Base-by-base conservation (phyloP, 1,139 yeast species). In the Debaryomycetaceae sp. region DNA sequence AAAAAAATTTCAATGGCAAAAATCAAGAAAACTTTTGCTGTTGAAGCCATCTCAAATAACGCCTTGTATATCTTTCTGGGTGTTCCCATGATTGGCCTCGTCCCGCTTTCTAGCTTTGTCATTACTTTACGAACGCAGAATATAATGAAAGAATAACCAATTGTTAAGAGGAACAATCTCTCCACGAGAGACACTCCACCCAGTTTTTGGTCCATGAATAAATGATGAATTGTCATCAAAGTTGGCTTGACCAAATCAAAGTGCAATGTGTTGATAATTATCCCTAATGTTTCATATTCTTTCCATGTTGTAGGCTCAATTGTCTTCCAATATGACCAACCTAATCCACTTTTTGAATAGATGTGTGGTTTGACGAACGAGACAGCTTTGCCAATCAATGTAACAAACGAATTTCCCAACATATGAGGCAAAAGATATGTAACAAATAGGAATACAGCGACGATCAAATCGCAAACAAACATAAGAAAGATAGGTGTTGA, bases 1-100 rank as follows among this genome's bases (percentile, higher is more conserved):
- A 85, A 71, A 23, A 87, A 75, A 42, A 91, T 75, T 60, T 93
- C 99, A 47, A 89, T 79, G 6, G 84, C 79, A 59, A 91, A 86
- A 13, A 93, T 77, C 6, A 78, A 57, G 48, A 87, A 80, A 6
- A 91, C 95, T 61, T 91, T 91, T 20, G 84, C 59, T 2, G 95
- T 83, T 33, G 68, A 59, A 17, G 63, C 55, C 5, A 83, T 51
- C 49, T 82, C 87, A 54, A 83, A 80, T 23, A 84, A 57, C 1
- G 75, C 51, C 42, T 76, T 72, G 56, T 78, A 84, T 1, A 78
- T 45, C 24, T 66, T 63, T 50, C 91, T 73, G 39, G 74, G 62
- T 2, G 65, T 59, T 0, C 84, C 84, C 41, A 63, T 53, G 1
- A 81, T 55, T 5, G 86, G 85, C 31, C 70, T 68, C 1, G 50